Base-by-base conservation (phyloP, 2,329 filamentous ascomycete genomes). In the Aspergillus alliaceus region DNA sequence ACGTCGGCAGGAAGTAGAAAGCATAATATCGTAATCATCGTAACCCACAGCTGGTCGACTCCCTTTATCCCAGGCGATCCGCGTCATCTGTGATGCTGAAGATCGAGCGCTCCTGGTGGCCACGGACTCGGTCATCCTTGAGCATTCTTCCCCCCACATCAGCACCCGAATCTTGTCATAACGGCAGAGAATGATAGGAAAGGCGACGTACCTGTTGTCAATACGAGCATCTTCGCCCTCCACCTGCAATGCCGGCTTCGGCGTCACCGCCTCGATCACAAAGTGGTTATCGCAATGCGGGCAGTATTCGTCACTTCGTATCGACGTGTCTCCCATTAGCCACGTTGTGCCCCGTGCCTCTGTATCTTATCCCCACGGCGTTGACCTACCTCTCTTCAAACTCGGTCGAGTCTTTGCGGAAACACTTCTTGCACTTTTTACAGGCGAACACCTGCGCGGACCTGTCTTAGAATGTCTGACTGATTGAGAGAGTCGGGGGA, bases 241-340 rank as follows among this genome's bases (percentile, higher is more conserved):
- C 51, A 99, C 84, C 64, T 93, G 86, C 51, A 99, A 78, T 34
- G 89, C 84, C 9, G 93, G 85, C 77, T 96, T 90, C 22, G 95
- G 91, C 4, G 89, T 90, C 66, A 89, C 77, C 51, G 95, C 96
- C 4, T 98, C 93, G 62, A 99, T 82, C 37, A 99, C 90, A 72
- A 93, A 99, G 77, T 99, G 96, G 79, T 99, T 99, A 74, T 99
- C 95, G 81, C 95, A 99, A 79, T 97, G 91, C 22, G 95, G 96
- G 81, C 95, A 99, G 82, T 96, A 99, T 75, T 99, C 96, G 79
- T 99, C 95, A 73, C 90, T 85, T 20, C 1, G 5, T 8, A 47
- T 32, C 44, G 9, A 18, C 2, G n/a, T 11, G n/a, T n/a, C 3
- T 12, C 24, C 24, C 40, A 49, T 27, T 53, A 37, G 11, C n/a